Percentiles rank a stretch among this genome's conserved stretches.
Conservation (phyloP, 371 early-diverging fungal species). For the Blastocladiella emersonii region DNA sequence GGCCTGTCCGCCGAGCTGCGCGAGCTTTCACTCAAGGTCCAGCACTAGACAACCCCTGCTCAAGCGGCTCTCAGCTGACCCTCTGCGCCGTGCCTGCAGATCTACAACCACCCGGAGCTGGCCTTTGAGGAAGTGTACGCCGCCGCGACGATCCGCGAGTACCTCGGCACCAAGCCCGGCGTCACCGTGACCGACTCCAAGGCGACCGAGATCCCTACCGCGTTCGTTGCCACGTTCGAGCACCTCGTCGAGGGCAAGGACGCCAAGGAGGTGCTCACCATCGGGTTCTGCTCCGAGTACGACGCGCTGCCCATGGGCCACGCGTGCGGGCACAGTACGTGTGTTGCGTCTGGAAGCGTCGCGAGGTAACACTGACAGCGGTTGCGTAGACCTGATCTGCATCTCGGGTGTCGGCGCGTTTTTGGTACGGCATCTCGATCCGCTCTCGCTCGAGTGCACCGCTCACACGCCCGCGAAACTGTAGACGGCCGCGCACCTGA, state of each 20-base stretch:
- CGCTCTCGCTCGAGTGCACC: neutral
- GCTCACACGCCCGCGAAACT: neutral
- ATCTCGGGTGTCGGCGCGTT: conserved; percentile 52
- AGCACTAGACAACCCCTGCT: neutral
- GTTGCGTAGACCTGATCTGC: conserved; percentile 34
- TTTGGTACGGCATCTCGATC: conserved; percentile 13
- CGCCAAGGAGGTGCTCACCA: conserved; percentile 9
- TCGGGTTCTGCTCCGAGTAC: conserved; percentile 26
- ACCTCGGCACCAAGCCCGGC: conserved; percentile 20
- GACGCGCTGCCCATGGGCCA: conserved; percentile 41
- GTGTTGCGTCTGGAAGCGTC: neutral
- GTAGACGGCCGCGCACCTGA: neutral
- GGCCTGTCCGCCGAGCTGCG: conserved; percentile 24
- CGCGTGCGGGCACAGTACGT: conserved; percentile 41
- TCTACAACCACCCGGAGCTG: conserved; percentile 24
- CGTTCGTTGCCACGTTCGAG: conserved; percentile 25
- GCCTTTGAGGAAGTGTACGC: conserved; percentile 23
- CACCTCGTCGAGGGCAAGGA: conserved; percentile 7
- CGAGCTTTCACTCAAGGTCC: conserved; percentile 27
- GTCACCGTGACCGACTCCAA: conserved; percentile 13
- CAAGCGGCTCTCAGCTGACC: neutral
- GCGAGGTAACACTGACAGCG: neutral
- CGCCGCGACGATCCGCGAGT: conserved; percentile 20
- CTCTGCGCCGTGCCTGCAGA: conserved; percentile 1
- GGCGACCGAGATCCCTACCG: conserved; percentile 17